A percentile compares a stretch with the other conserved stretches of the same genome.
Evolutionary conservation across 1,139 yeast genomes (phyloP).

Genomic region (Ogataea hybrid): DNA sequence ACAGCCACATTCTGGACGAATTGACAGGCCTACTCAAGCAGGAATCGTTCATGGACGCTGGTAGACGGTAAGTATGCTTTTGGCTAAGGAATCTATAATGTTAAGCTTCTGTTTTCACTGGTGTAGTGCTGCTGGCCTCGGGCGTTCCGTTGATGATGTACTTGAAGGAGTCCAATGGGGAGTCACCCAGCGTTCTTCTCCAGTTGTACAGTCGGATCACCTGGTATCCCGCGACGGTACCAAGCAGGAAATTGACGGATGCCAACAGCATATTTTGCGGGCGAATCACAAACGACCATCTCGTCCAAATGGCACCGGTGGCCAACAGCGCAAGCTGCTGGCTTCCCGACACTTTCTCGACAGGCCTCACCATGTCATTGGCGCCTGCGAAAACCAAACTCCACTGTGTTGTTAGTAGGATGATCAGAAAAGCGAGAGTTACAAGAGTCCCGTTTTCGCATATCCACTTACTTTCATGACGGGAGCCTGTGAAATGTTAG

Average conservation of each 20-base stretch:
- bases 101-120: background rate
- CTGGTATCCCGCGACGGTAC: constrained; percentile 87
- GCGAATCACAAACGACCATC: constrained; percentile 93
- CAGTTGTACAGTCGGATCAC: constrained; percentile 65
- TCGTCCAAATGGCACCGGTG: constrained; percentile 95
- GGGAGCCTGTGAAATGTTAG: constrained; percentile 39
- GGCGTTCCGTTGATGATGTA: constrained; percentile 39
- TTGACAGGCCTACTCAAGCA: constrained; percentile 51
- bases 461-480: constrained; percentile 41
- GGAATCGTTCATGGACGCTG: constrained; percentile 32
- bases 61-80: background rate
- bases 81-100: constrained; percentile 1
- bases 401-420: constrained; percentile 52
- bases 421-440: background rate
- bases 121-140: constrained; percentile 1
- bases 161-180: constrained; percentile 50
- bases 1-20: constrained; percentile 32
- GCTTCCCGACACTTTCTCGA: constrained; percentile 85
- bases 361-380: constrained; percentile 84
- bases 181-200: constrained; percentile 50
- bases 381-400: constrained; percentile 87
- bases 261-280: constrained; percentile 89
- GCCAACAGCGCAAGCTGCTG: constrained; percentile 88
- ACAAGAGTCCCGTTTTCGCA: background rate
- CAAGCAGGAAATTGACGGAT: constrained; percentile 90